Evolutionary conservation across 768 basidiomycete species (phyloP), one percentile per base, ranked within the genome.

Genomic region (Gelatoporia subvermispora): DNA sequence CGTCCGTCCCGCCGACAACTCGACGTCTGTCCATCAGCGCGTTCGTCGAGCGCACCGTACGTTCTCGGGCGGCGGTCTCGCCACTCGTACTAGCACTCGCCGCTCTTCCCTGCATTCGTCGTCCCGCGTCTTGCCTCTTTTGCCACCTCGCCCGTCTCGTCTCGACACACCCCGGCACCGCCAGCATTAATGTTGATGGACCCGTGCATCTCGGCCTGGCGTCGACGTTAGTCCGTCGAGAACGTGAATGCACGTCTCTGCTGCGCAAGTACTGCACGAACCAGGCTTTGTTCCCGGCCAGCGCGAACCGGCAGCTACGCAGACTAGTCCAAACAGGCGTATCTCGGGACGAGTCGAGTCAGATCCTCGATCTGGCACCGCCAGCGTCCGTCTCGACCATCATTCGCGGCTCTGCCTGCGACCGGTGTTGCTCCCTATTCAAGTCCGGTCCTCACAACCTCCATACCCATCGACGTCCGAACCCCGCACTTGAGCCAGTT

Each of bases 251-350:
- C 71, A 78, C 53, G 76, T 89, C 25, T 82, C 85, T 8, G 84
- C 84, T 63, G 72, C 81, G 1, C 88, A 91, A 66, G 93, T 95
- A 4, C 72, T 92, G 4, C 82, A 81, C 42, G 89, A 93, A 64
- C 72, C 93, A 3, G 85, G 93, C 53, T 88, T 86, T 39, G 84
- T 85, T 8, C 73, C 93, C 24, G 78, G 83, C 41, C 84, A 88
- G 60, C 91, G 92, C 63, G 85, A 93, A 58, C 81, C 51, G 35
- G 47, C 56, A 88, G 89, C 69, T 85, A 49, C 83, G 82, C 41
- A 79, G 75, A 51, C 68, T 92, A 24, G 84, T 93, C 3, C 85
- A 89, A 57, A 76, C 80, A 10, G 87, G 87, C 7, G 88, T 93
- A 28, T 87, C 86, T 2, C 85, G 87, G 65, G 78, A 79, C 25